A percentile compares a stretch with the other conserved stretches of the same genome.
These are phyloP conservation scores for Neurospora discreta DNA, from an alignment of 495 filamentous ascomycete genomes.

Conservation along the genomic window DNA sequence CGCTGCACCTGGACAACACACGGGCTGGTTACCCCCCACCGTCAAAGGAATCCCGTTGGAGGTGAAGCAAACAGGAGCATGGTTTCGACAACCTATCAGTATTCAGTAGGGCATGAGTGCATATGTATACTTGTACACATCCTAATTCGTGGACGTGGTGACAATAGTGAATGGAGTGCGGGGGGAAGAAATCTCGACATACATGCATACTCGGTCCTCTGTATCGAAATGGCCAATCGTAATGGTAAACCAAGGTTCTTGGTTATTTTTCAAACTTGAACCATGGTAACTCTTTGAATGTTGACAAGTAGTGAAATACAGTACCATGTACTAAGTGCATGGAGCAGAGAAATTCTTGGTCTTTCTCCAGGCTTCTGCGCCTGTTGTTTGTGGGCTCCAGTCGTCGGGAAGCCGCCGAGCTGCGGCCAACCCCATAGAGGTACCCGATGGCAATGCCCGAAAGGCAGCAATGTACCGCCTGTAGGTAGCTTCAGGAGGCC, in stretches of 20 bases:
- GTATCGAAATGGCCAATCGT: neutral
- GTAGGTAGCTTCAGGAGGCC: neutral
- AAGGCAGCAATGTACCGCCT: neutral
- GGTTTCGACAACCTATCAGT: neutral
- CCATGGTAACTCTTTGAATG: neutral
- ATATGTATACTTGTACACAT: neutral
- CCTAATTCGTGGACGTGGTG: neutral
- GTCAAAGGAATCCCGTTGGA: neutral
- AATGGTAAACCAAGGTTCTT: neutral
- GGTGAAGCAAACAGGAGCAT: neutral
- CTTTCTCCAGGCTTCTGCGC: slow-evolving; percentile 23
- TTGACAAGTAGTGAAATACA: neutral
- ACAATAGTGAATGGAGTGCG: neutral
- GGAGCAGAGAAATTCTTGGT: slow-evolving; percentile 2
- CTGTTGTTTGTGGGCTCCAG: neutral
- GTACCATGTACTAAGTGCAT: neutral
- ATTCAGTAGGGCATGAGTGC: neutral
- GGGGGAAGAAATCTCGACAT: neutral
- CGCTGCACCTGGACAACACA: neutral
- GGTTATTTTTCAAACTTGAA: neutral
- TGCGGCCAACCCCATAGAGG: slow-evolving; percentile 10
- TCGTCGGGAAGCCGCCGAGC: slow-evolving; percentile 2
- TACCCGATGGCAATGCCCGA: neutral
- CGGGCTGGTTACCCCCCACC: neutral
- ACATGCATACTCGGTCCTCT: neutral